A percentile compares a stretch with the other conserved stretches of the same genome.
These are phyloP conservation scores for Naganishia sp. DNA, from an alignment of 1,284 basidiomycete genomes.

Conservation along the genomic window DNA sequence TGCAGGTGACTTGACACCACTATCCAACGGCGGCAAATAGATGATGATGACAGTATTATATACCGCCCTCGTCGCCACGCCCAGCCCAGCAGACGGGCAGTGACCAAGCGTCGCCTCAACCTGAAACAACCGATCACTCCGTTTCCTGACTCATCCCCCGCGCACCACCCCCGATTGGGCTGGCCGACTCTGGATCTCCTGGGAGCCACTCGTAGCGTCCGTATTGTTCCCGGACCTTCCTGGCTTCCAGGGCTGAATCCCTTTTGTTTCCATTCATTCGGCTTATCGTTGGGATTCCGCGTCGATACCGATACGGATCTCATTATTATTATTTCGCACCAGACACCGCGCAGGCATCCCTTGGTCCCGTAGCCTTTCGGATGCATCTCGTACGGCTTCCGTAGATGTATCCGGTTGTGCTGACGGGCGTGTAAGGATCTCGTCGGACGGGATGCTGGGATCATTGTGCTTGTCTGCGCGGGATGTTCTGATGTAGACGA, in stretches of 20 bases:
- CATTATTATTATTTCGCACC: slow-evolving; percentile 1
- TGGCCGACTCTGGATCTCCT: neutral
- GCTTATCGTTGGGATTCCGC: neutral
- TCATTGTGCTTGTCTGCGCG: too few species aligned
- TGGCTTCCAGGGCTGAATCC: too few species aligned
- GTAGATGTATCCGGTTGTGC: neutral
- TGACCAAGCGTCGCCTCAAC: slow-evolving; percentile 13
- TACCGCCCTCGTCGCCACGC: slow-evolving; percentile 1
- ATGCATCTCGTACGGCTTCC: neutral
- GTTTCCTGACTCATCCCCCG: neutral
- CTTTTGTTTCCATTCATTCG: too few species aligned
- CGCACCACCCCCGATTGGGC: neutral
- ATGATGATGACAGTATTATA: slow-evolving; percentile 2
- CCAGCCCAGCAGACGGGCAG: neutral
- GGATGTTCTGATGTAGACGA: too few species aligned
- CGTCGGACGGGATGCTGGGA: neutral
- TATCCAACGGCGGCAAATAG: neutral
- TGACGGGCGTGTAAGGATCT: neutral
- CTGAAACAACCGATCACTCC: slow-evolving; percentile 15
- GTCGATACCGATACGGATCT: too few species aligned
- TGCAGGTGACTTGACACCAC: neutral
- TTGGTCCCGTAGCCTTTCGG: slow-evolving; percentile 4
- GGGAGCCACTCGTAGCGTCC: neutral
- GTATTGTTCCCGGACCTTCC: slow-evolving; percentile 17
- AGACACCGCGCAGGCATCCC: neutral